These are phyloP conservation scores for Beta vulgaris DNA, from an alignment of 148 eudicot genomes.

Conservation along the genomic window DNA sequence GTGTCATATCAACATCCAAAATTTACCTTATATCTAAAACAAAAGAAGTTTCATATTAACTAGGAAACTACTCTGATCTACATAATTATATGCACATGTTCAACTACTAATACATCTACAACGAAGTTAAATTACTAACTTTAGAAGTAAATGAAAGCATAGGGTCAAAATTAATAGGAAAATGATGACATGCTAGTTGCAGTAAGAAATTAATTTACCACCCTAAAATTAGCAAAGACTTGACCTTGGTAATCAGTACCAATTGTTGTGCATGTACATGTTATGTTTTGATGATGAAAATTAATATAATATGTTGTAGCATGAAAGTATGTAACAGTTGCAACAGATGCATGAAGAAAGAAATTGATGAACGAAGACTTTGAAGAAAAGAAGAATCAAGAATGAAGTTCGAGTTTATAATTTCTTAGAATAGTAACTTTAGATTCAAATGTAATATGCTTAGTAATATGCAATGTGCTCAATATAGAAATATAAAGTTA, in stretches of 20 bases:
- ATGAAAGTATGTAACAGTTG: no score
- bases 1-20: neutral
- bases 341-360: no score
- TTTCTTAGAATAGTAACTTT: no score
- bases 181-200: neutral
- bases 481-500: no score
- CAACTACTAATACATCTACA: neutral
- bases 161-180: neutral
- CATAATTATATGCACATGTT: neutral
- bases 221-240: neutral
- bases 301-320: no score
- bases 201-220: neutral
- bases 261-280: no score
- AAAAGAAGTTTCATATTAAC: neutral
- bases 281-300: no score
- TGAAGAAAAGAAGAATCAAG: no score
- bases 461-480: no score
- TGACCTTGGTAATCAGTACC: neutral
- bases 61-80: neutral
- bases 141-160: neutral
- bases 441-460: no score
- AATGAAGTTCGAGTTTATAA: no score
- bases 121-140: neutral
- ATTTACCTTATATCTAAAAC: neutral
- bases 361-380: no score